Percentiles rank a stretch among this genome's conserved stretches.
These are phyloP conservation scores for Spizellomyces sp. DNA, from an alignment of 192 early-diverging fungal species.

Conservation along the genomic window DNA sequence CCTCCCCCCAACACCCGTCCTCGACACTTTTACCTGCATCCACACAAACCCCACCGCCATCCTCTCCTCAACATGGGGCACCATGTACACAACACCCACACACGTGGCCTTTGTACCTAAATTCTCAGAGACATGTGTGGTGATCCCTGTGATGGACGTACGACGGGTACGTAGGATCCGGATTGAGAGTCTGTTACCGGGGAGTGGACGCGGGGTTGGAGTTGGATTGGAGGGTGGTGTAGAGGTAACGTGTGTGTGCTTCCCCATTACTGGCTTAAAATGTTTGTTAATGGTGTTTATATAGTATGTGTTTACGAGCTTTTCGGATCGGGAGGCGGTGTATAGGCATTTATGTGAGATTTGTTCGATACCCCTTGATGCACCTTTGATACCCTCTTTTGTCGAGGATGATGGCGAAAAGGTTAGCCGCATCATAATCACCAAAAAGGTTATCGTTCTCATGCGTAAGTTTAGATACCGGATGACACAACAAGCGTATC, in stretches of 20 bases:
- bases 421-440: too few relatives aligned
- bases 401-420: too few relatives aligned
- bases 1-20: not conserved
- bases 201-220: conserved; percentile 14
- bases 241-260: not conserved
- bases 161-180: conserved; percentile 2
- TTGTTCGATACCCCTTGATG: too few relatives aligned
- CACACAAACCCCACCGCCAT: conserved; percentile 9
- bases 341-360: not conserved
- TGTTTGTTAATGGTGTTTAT: not conserved
- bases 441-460: too few relatives aligned
- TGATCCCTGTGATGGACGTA: conserved; percentile 4
- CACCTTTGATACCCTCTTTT: too few relatives aligned
- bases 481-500: too few relatives aligned
- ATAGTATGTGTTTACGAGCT: conserved; percentile 21
- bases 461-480: too few relatives aligned
- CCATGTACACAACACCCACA: conserved; percentile 10
- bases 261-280: not conserved
- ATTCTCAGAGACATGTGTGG: not conserved
- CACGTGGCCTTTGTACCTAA: conserved; percentile 5
- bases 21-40: conserved; percentile 3
- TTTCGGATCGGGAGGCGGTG: conserved; percentile 5
- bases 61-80: conserved; percentile 15
- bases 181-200: conserved; percentile 11
- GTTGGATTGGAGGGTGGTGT: conserved; percentile 3